Evolutionary conservation across 306 rosid species (phyloP).

Genomic region (Vigna hirtella): DNA sequence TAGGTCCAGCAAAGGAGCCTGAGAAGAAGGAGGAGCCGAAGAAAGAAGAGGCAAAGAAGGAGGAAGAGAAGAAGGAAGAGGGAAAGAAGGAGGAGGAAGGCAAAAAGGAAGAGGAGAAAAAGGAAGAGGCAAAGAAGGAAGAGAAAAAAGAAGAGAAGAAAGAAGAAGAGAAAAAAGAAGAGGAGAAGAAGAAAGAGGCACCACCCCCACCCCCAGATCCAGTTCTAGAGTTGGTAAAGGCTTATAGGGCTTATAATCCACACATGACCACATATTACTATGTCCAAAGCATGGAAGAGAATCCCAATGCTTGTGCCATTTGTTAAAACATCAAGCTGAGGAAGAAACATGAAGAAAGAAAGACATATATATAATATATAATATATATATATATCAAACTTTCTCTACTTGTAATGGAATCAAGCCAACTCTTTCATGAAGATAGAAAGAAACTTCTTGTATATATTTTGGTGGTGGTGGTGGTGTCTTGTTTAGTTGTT

Average conservation of each 20-base stretch:
- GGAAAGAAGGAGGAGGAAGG: constrained; percentile 45
- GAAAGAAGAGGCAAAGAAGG: constrained; percentile 69
- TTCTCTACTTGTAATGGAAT: constrained; percentile 44
- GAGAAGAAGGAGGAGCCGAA: constrained; percentile 85
- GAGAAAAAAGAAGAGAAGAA: constrained; percentile 59
- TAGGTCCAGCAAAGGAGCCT: constrained; percentile 93
- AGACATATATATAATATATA: neutral
- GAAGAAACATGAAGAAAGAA: constrained; percentile 28
- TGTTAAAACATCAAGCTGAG: constrained; percentile 45
- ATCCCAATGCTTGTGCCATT: constrained; percentile 90
- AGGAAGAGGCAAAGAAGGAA: constrained; percentile 59
- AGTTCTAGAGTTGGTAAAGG: constrained; percentile 71
- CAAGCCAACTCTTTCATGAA: constrained; percentile 37
- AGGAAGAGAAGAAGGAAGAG: constrained; percentile 52
- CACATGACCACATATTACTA: constrained; percentile 74
- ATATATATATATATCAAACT: constrained; percentile 25
- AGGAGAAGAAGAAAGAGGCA: constrained; percentile 60
- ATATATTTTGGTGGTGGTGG: constrained; percentile 58
- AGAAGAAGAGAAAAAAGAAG: constrained; percentile 54
- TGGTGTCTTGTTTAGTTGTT: constrained; percentile 49
- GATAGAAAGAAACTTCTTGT: constrained; percentile 48
- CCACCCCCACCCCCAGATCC: constrained; percentile 67
- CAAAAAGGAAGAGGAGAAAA: constrained; percentile 56
- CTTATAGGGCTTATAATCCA: constrained; percentile 80
- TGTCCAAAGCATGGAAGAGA: constrained; percentile 93